A percentile compares a stretch with the other conserved stretches of the same genome.
These are phyloP conservation scores for Vigna reflexopilosa DNA, from an alignment of 306 rosid genomes.

Conservation along the genomic window DNA sequence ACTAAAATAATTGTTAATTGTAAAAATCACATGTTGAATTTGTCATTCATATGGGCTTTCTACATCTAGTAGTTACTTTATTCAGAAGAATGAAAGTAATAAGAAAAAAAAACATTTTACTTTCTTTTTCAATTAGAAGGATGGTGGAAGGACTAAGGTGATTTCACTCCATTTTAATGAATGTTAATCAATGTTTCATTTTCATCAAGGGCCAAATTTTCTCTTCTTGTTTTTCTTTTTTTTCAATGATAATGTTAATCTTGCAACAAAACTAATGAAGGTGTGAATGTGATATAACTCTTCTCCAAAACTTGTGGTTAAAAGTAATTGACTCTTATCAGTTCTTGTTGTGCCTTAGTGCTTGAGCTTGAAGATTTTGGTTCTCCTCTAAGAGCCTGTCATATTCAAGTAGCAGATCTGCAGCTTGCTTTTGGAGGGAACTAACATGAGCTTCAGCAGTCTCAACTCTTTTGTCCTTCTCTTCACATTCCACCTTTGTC, in stretches of 20 bases:
- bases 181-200: conserved; percentile 32
- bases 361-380: conserved; percentile 81
- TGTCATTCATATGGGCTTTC: too few species aligned
- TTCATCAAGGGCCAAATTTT: conserved; percentile 31
- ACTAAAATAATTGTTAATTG: too few species aligned
- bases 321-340: not conserved
- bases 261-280: conserved; percentile 39
- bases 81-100: too few species aligned
- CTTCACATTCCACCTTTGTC: conserved; percentile 63
- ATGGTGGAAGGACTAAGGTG: not conserved
- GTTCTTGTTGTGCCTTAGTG: conserved; percentile 43
- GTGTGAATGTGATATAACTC: conserved; percentile 3
- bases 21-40: too few species aligned
- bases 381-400: conserved; percentile 84
- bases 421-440: conserved; percentile 82
- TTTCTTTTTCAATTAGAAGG: not conserved
- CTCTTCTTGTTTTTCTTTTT: not conserved
- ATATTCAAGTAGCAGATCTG: conserved; percentile 81
- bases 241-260: not conserved
- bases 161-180: conserved; percentile 1
- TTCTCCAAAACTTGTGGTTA: conserved; percentile 31
- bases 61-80: too few species aligned
- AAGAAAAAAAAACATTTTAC: too few species aligned
- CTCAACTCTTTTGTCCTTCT: conserved; percentile 70
- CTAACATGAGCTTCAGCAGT: conserved; percentile 74